Evolutionary conservation across 164 flowering plant species (phyloP).

Genomic region (Malania oleifera): DNA sequence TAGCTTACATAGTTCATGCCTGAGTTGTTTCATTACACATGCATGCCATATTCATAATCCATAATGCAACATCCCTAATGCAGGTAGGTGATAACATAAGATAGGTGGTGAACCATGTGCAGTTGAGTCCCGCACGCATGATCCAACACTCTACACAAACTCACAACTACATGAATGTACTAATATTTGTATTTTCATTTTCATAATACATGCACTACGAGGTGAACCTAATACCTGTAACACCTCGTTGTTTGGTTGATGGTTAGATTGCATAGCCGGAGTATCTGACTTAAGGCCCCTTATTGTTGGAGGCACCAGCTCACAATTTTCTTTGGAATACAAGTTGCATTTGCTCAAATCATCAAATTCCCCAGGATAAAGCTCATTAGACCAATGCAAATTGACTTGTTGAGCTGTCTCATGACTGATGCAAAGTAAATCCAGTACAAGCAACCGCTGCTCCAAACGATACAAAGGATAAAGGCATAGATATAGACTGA

Average conservation of each 20-base stretch:
- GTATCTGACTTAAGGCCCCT: conserved; percentile 19
- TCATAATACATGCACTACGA: neutral
- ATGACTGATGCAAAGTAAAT: conserved; percentile 39
- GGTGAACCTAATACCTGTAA: conserved; percentile 44
- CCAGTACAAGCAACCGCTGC: conserved; percentile 63
- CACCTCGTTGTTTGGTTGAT: conserved; percentile 35
- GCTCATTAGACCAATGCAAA: conserved; percentile 56
- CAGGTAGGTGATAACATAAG: no score
- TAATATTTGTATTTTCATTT: no score
- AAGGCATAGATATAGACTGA: neutral
- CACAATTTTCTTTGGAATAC: conserved; percentile 30
- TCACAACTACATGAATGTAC: no score
- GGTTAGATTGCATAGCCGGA: conserved; percentile 10
- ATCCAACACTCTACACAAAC: no score
- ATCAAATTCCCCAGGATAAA: conserved; percentile 68
- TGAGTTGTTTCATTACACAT: no score
- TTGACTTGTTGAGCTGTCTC: conserved; percentile 23
- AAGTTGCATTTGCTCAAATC: conserved; percentile 43
- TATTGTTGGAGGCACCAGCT: conserved; percentile 40
- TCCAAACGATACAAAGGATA: conserved; percentile 6
- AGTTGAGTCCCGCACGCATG: no score
- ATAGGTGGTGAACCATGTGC: no score
- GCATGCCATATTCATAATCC: no score
- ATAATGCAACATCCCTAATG: no score
- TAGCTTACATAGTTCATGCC: no score